A percentile compares a stretch with the other conserved stretches of the same genome.
Evolutionary conservation across 805 yeast species (phyloP).

Genomic region (Teunomyces gatunensis): DNA sequence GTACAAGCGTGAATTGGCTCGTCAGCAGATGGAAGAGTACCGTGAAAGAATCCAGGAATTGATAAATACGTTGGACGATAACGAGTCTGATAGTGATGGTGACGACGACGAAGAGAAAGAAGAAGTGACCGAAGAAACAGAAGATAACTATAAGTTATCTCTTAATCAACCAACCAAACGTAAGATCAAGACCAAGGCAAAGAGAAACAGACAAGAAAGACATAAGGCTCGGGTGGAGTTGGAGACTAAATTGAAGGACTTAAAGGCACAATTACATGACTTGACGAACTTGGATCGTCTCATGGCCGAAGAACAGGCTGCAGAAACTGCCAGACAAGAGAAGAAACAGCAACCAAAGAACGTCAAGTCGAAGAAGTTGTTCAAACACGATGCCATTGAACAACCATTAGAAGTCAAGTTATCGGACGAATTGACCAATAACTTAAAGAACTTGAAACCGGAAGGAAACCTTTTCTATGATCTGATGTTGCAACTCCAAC

Average conservation of each 20-base stretch:
- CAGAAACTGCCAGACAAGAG: constrained; percentile 26
- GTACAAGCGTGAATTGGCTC: constrained; percentile 62
- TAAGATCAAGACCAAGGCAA: constrained; percentile 73
- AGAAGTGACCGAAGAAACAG: constrained; percentile 23
- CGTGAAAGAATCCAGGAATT: constrained; percentile 61
- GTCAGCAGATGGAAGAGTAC: constrained; percentile 60
- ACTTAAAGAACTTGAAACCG: constrained; percentile 78
- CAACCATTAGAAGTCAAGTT: constrained; percentile 71
- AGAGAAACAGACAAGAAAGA: constrained; percentile 68
- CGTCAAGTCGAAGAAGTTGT: constrained; percentile 33
- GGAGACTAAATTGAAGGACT: constrained; percentile 52
- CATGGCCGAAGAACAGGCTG: constrained; percentile 22
- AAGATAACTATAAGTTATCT: constrained; percentile 50
- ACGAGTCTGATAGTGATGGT: constrained; percentile 45
- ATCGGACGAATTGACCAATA: constrained; percentile 83
- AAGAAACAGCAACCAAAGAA: constrained; percentile 32
- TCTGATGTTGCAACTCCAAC: constrained; percentile 76
- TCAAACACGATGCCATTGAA: constrained; percentile 42
- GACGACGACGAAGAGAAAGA: constrained; percentile 37
- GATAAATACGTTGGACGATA: constrained; percentile 60
- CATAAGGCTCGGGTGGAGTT: constrained; percentile 59
- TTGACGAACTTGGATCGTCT: constrained; percentile 36
- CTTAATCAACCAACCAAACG: constrained; percentile 65
- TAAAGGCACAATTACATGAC: constrained; percentile 61
- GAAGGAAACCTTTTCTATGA: constrained; percentile 88